Evolutionary conservation across 805 yeast genomes (phyloP), one percentile per base, ranked within the genome.

Genomic region (Candida gorgasii): DNA sequence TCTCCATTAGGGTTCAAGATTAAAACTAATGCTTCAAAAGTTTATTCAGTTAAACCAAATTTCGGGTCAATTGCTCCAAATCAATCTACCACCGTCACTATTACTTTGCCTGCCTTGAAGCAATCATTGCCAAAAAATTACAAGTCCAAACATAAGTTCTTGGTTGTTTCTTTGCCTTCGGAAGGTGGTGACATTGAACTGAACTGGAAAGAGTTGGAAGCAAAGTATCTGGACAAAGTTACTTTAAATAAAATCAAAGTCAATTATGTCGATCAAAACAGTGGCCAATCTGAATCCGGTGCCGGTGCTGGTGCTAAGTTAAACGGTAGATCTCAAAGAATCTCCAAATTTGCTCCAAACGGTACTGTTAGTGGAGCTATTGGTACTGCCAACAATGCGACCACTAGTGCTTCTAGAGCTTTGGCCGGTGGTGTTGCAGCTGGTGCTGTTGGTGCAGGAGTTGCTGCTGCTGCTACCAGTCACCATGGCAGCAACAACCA

Each of bases 1-100:
- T 65, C 80, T 18, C 73, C 83, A 33, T 65, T 79, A 55, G 97
- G 96, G 24, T 93, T 87, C 76, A 93, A 93, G 72, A 97, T 93
- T 58, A 93, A 92, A 70, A 92, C 99, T 34, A 92, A 98, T 9
- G 97, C 97, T 8, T 97, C 98, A 45, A 90, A 87, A 64, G 75
- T 88, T 63, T 84, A 90, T 74, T 88, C 96, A 63, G 98, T 92
- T 40, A 85, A 96, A 68, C 99, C 99, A 45, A 93, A 90, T 62
- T 89, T 96, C 46, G 79, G 93, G 8, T 63, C 84, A 18, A 73
- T 93, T 44, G 74, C 72, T 16, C 92, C 98, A 8, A 92, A 93
- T 26, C 77, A 78, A 48, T 62, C 81, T 16, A 67, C 82, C 42
- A 79, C 85, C 41, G 86, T 93, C 41, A 78, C 89, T 36, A 82